Base-by-base conservation (phyloP, 192 early-diverging fungal species). In the Backusella circina region DNA sequence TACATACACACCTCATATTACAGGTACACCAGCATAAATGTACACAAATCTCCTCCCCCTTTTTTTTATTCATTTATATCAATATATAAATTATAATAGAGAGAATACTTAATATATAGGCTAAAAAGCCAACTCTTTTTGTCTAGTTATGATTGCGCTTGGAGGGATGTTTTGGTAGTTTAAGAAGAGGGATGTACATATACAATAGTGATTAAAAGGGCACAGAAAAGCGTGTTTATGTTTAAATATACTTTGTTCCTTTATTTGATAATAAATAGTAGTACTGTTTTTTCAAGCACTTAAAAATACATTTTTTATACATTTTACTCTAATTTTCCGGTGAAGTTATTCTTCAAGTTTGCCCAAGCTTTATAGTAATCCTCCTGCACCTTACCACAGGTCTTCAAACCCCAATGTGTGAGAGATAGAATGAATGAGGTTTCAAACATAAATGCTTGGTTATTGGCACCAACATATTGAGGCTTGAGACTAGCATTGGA, bases 381-480 rank as follows among this genome's bases (percentile, higher is more conserved):
- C 36, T 85, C 79, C 82, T 98, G 95, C 18, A 91, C 87, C 77
- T 91, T 92, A 65, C 91, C 90, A 28, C 86, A 85, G 12, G 84
- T 83, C 31, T 92, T 84, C 23, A 94, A 77, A 1, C 93, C 97
- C 97, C 95, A 97, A 65, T 86, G 83, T 47, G 92, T 92, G 32
- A 93, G 79, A 39, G 91, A 89, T 28, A 98, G 82, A 85, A 94
- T 91, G 84, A 93, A 88, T 67, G 84, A 89, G 1, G 92, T 88
- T 82, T 98, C 97, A 79, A 98, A 98, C 97, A 98, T 98, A 77
- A 98, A 98, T 0, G 97, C 93, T 86, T 93, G 89, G 6, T 93
- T 94, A 67, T 88, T 87, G 28, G 93, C 92, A n/a, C 91, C 91
- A 66, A 96, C 88, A 66, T 94, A 92, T 54, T 89, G 86, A 7